Conservation (phyloP, 345 rosid genomes). For the Euphorbia tirucalli region DNA sequence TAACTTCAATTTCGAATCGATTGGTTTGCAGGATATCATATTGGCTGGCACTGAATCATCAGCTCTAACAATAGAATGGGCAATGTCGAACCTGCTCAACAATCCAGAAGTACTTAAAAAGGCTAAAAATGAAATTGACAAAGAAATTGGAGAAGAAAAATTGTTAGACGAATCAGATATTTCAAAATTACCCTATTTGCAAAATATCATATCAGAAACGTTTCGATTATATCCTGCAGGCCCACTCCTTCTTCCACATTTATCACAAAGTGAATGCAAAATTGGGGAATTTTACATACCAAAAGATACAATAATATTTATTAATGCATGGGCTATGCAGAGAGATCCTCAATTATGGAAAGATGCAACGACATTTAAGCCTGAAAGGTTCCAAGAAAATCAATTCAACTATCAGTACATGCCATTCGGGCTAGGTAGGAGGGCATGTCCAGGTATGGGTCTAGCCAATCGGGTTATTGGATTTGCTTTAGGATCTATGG, state of each 20-base stretch:
- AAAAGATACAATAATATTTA: neutral
- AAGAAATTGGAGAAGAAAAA: slow-evolving; percentile 2
- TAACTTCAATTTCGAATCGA: neutral
- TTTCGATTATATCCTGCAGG: neutral
- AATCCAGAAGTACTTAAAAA: slow-evolving; percentile 1
- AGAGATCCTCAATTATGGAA: slow-evolving; percentile 13
- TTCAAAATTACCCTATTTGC: neutral
- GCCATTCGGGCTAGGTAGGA: slow-evolving; percentile 16
- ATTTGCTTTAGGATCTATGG: slow-evolving; percentile 12
- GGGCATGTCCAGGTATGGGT: slow-evolving; percentile 21
- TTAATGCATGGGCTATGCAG: slow-evolving; percentile 7
- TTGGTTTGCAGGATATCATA: slow-evolving; percentile 4
- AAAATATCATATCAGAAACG: neutral
- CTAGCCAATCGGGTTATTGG: slow-evolving; percentile 11
- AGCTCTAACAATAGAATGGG: slow-evolving; percentile 12
- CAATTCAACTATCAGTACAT: slow-evolving; percentile 5
- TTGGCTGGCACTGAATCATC: slow-evolving; percentile 5
- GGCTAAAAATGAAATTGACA: neutral
- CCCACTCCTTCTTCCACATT: slow-evolving; percentile 4
- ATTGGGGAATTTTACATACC: neutral
- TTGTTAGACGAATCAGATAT: slow-evolving; percentile 6
- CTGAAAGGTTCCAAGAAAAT: slow-evolving; percentile 7
- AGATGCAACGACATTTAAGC: slow-evolving; percentile 8
- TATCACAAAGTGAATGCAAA: neutral
- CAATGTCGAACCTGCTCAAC: slow-evolving; percentile 10